These are phyloP conservation scores for Penicillium sp. DNA, from an alignment of 2,329 filamentous ascomycete genomes.

Conservation along the genomic window DNA sequence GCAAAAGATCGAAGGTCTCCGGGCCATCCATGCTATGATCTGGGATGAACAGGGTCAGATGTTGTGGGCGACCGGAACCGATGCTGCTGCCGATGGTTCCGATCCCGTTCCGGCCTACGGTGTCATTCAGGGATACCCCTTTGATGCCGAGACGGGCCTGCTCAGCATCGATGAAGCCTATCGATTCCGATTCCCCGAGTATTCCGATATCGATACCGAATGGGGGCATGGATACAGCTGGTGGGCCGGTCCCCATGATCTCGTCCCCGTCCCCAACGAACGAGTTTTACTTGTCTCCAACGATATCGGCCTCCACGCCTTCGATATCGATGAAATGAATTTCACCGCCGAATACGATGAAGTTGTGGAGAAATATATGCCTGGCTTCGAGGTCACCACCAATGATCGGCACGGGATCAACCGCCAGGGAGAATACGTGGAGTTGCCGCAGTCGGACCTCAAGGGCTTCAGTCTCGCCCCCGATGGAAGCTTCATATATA, in stretches of 20 bases:
- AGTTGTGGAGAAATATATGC: slow-evolving; percentile 20
- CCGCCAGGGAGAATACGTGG: slow-evolving; percentile 16
- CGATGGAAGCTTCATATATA: slow-evolving; percentile 23
- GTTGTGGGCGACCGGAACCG: slow-evolving; percentile 24
- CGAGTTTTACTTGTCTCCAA: slow-evolving; percentile 24
- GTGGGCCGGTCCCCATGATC: slow-evolving; percentile 26
- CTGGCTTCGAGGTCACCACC: slow-evolving; percentile 25
- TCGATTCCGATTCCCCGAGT: slow-evolving; percentile 12
- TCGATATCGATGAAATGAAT: slow-evolving; percentile 19
- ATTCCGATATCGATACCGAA: slow-evolving; percentile 19
- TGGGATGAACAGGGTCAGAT: slow-evolving; percentile 26
- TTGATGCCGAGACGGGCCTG: slow-evolving; percentile 16
- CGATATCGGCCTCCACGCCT: slow-evolving; percentile 20
- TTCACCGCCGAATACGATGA: slow-evolving; percentile 14
- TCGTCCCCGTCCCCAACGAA: slow-evolving; percentile 25
- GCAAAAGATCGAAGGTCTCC: slow-evolving; percentile 24
- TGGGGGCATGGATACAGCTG: slow-evolving; percentile 24
- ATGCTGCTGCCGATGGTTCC: slow-evolving; percentile 24
- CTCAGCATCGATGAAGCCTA: slow-evolving; percentile 14
- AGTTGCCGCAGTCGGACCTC: slow-evolving; percentile 23
- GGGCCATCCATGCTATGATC: slow-evolving; percentile 25
- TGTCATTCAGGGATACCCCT: slow-evolving; percentile 22
- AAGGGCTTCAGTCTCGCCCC: slow-evolving; percentile 26
- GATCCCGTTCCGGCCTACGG: slow-evolving; percentile 21
- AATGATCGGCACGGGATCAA: slow-evolving; percentile 21